Evolutionary conservation across 31 red algal genomes (phyloP), one percentile per base, ranked within the genome.

Genomic region (Pterothamnion heteromorphum): DNA sequence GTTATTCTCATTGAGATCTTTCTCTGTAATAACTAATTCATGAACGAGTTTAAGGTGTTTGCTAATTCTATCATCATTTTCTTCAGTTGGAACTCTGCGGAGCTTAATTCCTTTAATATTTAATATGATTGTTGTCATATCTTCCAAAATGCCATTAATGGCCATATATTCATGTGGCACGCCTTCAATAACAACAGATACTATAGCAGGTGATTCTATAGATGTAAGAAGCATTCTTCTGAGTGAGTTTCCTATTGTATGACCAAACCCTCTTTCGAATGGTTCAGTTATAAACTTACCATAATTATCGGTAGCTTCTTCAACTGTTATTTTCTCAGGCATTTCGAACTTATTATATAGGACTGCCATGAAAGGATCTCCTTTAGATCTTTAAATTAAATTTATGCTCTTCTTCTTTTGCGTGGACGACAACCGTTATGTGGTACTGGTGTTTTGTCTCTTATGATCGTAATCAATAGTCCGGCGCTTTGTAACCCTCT

Each of bases 241-340:
- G 33, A 89, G 43, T 32, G 39, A 44, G 43, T 89, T 89, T 28
- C 87, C 87, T 58, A 76, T 24, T 28, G 87, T 89, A 41, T 64
- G 36, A 64, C 87, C 87, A 71, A 64, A 89, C 38, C 87, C 87
- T 39, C 43, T 33, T 71, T 89, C 87, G 33, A 89, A 64, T 32
- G 87, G 87, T 71, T 89, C 87, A 89, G 87, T 44, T 64, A 89
- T 24, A 89, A 89, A 76, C 30, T 76, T 26, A 76, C 72, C 82
- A 35, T 86, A 86, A 26, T 24, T 86, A 26, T 86, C 82, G 35
- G 82, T 86, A 41, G 82, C 82, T 86, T 86, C 82, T 26, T 86
- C 35, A 28, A 35, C 35, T 26, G 35, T 37, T 26, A 86, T 26
- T 24, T 35, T 28, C 28, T 86, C 35, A 35, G 82, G 82, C 26